These are phyloP conservation scores for Raphanus raphanistrum DNA, from an alignment of 345 rosid genomes.

Conservation along the genomic window DNA sequence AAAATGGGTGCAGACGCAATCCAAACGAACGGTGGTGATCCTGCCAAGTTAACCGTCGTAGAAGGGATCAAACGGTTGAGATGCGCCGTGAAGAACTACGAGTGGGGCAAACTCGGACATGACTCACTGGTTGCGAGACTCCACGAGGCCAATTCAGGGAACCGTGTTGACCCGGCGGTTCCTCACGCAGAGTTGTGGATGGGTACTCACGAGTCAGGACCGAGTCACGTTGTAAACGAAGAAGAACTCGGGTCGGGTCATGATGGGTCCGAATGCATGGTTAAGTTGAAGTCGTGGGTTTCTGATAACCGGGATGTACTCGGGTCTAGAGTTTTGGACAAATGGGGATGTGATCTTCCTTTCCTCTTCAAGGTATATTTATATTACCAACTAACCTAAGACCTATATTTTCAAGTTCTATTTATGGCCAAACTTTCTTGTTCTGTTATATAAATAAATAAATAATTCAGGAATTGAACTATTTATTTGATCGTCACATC, in stretches of 20 bases:
- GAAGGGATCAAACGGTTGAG: constrained; percentile 48
- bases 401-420: neutral
- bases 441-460: neutral
- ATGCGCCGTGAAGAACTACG: constrained; percentile 75
- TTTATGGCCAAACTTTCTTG: neutral
- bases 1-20: constrained; percentile 38
- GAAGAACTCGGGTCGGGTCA: constrained; percentile 37
- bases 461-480: neutral
- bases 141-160: constrained; percentile 58
- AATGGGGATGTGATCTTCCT: constrained; percentile 95
- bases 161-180: constrained; percentile 35
- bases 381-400: neutral
- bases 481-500: neutral
- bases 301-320: constrained; percentile 61
- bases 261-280: constrained; percentile 9
- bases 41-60: constrained; percentile 21
- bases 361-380: constrained; percentile 85
- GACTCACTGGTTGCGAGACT: constrained; percentile 70
- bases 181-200: constrained; percentile 78
- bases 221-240: constrained; percentile 51
- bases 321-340: constrained; percentile 63
- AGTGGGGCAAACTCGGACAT: constrained; percentile 73
- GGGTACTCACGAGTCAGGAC: constrained; percentile 83
- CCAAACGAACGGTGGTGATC: constrained; percentile 30
- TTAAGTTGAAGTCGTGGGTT: constrained; percentile 70